These are phyloP conservation scores for Talaromyces adpressus DNA, from an alignment of 495 filamentous ascomycete genomes.

Conservation along the genomic window DNA sequence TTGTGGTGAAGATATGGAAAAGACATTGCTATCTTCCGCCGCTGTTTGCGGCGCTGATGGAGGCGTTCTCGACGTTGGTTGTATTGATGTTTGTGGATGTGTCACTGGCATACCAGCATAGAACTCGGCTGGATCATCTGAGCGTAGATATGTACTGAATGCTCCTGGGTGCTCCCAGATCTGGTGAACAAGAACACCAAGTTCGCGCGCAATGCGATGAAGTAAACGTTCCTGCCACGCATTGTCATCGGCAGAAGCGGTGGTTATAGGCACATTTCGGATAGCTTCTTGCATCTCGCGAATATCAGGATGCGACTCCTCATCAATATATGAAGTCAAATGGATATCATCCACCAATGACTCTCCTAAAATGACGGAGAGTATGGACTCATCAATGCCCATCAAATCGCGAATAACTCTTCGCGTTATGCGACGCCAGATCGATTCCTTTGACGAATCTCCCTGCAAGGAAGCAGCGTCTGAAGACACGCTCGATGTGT, in stretches of 20 bases:
- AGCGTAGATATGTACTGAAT: constrained; percentile 64
- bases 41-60: constrained; percentile 10
- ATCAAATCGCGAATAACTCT: constrained; percentile 84
- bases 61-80: not conserved
- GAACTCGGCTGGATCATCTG: constrained; percentile 14
- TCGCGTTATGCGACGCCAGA: constrained; percentile 77
- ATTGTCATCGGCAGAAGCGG: constrained; percentile 19
- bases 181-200: constrained; percentile 75
- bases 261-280: constrained; percentile 10
- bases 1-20: constrained; percentile 31
- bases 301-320: constrained; percentile 11
- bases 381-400: constrained; percentile 78
- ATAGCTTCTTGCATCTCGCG: constrained; percentile 20
- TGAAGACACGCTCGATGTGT: constrained; percentile 12
- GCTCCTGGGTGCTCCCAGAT: constrained; percentile 75
- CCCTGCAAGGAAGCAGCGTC: constrained; percentile 11
- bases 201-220: constrained; percentile 76
- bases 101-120: constrained; percentile 5
- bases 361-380: constrained; percentile 86
- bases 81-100: not conserved
- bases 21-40: constrained; percentile 11
- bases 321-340: constrained; percentile 12
- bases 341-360: constrained; percentile 54
- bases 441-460: constrained; percentile 44
- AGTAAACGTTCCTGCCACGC: constrained; percentile 73